phyloP scores from a whole-genome alignment of 495 filamentous ascomycete genomes.

The Penicillium crystallinum region DNA sequence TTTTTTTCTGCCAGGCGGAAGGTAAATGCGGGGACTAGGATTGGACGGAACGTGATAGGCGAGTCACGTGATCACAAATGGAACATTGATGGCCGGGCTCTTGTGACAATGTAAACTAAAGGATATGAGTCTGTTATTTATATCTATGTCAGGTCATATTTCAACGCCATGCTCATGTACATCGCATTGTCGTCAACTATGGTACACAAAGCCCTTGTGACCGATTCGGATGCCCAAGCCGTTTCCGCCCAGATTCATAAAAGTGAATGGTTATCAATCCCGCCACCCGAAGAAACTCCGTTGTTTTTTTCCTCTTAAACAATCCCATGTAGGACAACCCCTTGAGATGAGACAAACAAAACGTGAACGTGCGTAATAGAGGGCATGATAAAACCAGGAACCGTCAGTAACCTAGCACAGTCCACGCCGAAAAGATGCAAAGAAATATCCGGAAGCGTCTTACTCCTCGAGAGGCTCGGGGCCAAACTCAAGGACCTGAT shows the following conservation, averaged over 20 bases:
- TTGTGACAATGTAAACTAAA: neutral
- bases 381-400: constrained; percentile 15
- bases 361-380: constrained; percentile 22
- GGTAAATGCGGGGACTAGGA: constrained; percentile 26
- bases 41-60: constrained; percentile 18
- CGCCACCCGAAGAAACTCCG: constrained; percentile 21
- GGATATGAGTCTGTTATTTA: neutral
- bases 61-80: constrained; percentile 4
- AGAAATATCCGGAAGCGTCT: constrained; percentile 2
- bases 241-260: constrained; percentile 16
- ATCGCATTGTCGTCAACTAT: constrained; percentile 21
- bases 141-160: neutral
- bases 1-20: constrained; percentile 40
- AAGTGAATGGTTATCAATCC: constrained; percentile 12
- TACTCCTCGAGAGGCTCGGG: constrained; percentile 16
- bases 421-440: constrained; percentile 24
- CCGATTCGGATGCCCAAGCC: constrained; percentile 6
- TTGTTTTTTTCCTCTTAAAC: constrained; percentile 21
- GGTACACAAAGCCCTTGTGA: constrained; percentile 21
- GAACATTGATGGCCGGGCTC: neutral
- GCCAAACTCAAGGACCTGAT: constrained; percentile 26
- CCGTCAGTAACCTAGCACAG: constrained; percentile 8
- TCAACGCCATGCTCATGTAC: constrained; percentile 15
- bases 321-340: constrained; percentile 19
- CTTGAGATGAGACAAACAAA: constrained; percentile 9